Base-by-base conservation (phyloP, 495 filamentous ascomycete species). In the Sphaerosporella brunnea region DNA sequence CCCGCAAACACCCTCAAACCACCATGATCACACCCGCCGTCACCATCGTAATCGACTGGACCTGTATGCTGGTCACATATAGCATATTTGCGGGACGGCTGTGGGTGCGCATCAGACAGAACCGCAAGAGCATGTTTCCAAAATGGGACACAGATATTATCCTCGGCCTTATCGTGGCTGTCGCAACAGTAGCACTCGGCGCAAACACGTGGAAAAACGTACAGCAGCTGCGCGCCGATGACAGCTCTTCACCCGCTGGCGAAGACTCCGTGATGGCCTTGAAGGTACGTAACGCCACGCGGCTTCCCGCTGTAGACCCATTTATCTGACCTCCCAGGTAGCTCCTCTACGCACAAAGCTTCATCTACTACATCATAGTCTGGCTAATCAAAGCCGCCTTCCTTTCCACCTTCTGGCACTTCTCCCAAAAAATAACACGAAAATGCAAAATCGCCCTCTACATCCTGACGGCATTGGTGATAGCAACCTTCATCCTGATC, bases 321-420 rank as follows among this genome's bases (percentile, higher is more conserved):
- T 32, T 5, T 5, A 13, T 32, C 28, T 13, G 7, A 5, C 7
- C 28, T 13, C 28, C 7, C 28, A 32, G 5, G 28, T 26, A 43
- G 40, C 18, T 43, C 19, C 40, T 43, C 19, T 43, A 25, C 18
- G 40, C 40, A 7, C 40, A 43, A 26, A 43, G 40, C 23, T 43
- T 43, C 23, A 26, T 43, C 21, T 43, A 43, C 18, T 43, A 11
- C 40, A 26, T 43, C 21, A 43, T 43, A 11, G 24, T 43, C 9
- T 43, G 40, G 40, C 40, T 43, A 7, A 43, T 43, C 19, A 43
- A 43, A 18, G 24, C 40, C 21, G 40, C 40, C 10, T 43, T 43
- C 40, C 24, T 43, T 2, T 25, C 40, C 7, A 43, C 23, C 8
- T 43, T 25, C 13, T 43, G 24, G 3, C 40, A 43, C 24, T 43